Evolutionary conservation across 805 yeast genomes (phyloP).

Genomic region (Candida chilensis): DNA sequence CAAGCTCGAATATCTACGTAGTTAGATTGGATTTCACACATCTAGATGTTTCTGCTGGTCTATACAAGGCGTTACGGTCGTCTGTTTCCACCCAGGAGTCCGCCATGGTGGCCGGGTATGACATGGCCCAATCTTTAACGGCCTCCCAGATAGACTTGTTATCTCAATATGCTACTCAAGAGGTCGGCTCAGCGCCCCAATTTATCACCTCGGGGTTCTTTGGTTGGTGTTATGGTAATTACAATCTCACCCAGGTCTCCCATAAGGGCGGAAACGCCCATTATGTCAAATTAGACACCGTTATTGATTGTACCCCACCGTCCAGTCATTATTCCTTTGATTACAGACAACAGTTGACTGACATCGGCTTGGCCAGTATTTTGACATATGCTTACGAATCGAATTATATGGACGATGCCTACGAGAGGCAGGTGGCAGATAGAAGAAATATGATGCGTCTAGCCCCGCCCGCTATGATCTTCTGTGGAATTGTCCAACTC

Average conservation of each 20-base stretch:
- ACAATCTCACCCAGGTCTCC: conserved; percentile 11
- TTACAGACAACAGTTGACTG: conserved; percentile 29
- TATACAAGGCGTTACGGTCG: conserved; percentile 31
- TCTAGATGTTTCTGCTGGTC: conserved; percentile 42
- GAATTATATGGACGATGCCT: conserved; percentile 5
- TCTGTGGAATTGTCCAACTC: conserved; percentile 16
- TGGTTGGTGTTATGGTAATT: conserved; percentile 37
- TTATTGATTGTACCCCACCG: conserved; percentile 11
- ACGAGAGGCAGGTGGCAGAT: conserved; percentile 6
- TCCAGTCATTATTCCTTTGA: conserved; percentile 24
- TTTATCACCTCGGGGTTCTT: conserved; percentile 27
- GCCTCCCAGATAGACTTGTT: conserved; percentile 39
- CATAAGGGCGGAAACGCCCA: conserved; percentile 7
- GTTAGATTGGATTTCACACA: conserved; percentile 40
- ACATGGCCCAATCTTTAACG: conserved; percentile 25
- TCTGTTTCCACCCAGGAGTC: conserved; percentile 1
- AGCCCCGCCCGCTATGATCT: conserved; percentile 17
- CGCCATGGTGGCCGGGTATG: conserved; percentile 5
- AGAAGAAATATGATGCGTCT: conserved; percentile 9
- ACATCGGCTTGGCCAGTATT: conserved; percentile 30
- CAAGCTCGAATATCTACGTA: too few species aligned
- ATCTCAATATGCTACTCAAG: conserved; percentile 32
- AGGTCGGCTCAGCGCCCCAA: conserved; percentile 41
- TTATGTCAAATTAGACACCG: conserved; percentile 1
- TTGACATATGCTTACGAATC: conserved; percentile 37